Evolutionary conservation across 2,329 filamentous ascomycete genomes (phyloP).

Genomic region (Cryphonectria carpinicola): DNA sequence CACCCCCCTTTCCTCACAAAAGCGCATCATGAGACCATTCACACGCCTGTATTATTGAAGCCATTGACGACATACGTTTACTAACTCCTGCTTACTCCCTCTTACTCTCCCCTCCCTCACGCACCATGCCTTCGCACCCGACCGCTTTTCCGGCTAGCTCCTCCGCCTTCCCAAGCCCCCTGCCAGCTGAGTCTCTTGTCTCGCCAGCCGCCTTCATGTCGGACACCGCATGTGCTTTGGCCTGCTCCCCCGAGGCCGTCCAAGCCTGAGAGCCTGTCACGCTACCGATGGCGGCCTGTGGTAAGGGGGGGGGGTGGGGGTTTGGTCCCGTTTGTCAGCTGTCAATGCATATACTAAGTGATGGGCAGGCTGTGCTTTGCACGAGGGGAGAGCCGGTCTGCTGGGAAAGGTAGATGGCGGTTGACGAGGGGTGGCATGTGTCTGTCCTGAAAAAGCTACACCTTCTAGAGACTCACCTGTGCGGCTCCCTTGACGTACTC

Average conservation of each 20-base stretch:
- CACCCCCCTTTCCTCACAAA: background rate
- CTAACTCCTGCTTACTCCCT: slow-evolving; percentile 28
- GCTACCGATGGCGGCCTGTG: slow-evolving; percentile 61
- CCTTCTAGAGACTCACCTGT: slow-evolving; percentile 51
- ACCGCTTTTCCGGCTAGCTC: slow-evolving; percentile 65
- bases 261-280: slow-evolving; percentile 66
- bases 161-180: slow-evolving; percentile 66
- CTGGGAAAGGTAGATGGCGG: background rate
- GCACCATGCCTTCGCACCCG: slow-evolving; percentile 72
- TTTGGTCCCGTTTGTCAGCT: background rate
- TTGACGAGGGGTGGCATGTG: background rate
- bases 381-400: background rate
- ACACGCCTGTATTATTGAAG: background rate
- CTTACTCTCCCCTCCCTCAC: slow-evolving; percentile 59
- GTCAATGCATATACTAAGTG: slow-evolving; percentile 2
- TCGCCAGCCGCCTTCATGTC: slow-evolving; percentile 65
- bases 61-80: background rate
- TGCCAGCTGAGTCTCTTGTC: slow-evolving; percentile 53
- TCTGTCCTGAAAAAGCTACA: background rate
- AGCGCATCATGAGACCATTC: background rate
- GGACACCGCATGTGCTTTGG: slow-evolving; percentile 65
- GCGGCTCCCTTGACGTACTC: slow-evolving; percentile 72
- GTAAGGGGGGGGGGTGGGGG: too few species aligned
- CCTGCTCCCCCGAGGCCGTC: slow-evolving; percentile 65
- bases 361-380: background rate